Conservation (phyloP, 2,329 filamentous ascomycete genomes). For the Penicillium sp. region DNA sequence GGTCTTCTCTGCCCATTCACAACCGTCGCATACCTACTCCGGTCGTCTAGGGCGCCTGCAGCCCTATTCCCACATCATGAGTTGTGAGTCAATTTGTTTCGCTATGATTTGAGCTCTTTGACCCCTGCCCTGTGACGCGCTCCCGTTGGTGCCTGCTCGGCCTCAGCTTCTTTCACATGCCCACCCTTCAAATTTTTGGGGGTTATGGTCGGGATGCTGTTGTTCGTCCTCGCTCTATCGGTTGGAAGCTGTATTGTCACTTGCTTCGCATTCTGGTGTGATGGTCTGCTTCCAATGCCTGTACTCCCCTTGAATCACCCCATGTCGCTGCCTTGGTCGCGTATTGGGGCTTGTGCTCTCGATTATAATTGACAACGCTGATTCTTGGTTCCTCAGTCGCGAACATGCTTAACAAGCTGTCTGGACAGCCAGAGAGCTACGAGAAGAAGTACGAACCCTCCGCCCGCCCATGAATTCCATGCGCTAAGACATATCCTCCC, state of each 20-base stretch:
- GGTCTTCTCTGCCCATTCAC: slow-evolving; percentile 10
- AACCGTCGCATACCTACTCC: slow-evolving; percentile 10
- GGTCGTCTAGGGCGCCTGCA: slow-evolving; percentile 10
- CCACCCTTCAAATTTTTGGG: not conserved
- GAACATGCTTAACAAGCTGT: slow-evolving; percentile 91
- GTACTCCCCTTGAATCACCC: not conserved
- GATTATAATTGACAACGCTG: slow-evolving; percentile 7
- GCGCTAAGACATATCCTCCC: slow-evolving; percentile 7
- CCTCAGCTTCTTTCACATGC: slow-evolving; percentile 9
- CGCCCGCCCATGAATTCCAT: not conserved
- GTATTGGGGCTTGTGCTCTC: not conserved
- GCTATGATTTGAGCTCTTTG: slow-evolving; percentile 2
- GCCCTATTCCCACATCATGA: slow-evolving; percentile 24
- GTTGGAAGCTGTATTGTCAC: slow-evolving; percentile 4
- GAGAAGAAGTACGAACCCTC: slow-evolving; percentile 77
- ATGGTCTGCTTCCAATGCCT: slow-evolving; percentile 15
- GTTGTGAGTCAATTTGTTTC: slow-evolving; percentile 24
- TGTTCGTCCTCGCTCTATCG: slow-evolving; percentile 7
- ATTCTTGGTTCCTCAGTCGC: slow-evolving; percentile 58
- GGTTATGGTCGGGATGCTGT: slow-evolving; percentile 2
- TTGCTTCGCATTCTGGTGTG: slow-evolving; percentile 6
- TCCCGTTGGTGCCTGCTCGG: not conserved
- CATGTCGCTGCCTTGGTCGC: not conserved
- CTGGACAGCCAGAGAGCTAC: slow-evolving; percentile 96
- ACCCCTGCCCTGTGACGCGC: not conserved